Percentiles rank a stretch among this genome's conserved stretches.
These are phyloP conservation scores for Candida arabinofermentans DNA, from an alignment of 805 yeast genomes.

Conservation along the genomic window DNA sequence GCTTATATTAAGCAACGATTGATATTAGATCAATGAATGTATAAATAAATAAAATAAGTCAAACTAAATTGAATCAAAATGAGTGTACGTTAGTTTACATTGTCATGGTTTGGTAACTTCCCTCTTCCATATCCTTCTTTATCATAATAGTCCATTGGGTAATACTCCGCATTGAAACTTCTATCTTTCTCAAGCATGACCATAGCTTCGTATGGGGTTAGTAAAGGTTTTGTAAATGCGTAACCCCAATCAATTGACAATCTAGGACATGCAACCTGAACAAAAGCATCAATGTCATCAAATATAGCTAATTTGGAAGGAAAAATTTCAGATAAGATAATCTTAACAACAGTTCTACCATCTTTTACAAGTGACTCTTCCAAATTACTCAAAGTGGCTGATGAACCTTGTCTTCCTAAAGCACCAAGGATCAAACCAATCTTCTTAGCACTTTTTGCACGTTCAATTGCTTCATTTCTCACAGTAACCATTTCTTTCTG, in stretches of 20 bases:
- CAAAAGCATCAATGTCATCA: constrained; percentile 89
- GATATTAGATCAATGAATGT: constrained; percentile 2
- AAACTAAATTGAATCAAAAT: too few relatives aligned
- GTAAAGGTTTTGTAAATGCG: constrained; percentile 85
- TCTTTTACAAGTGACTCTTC: constrained; percentile 47
- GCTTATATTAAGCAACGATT: constrained; percentile 21
- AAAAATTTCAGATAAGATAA: constrained; percentile 86
- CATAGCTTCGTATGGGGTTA: constrained; percentile 96
- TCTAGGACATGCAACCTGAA: constrained; percentile 97
- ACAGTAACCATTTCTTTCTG: constrained; percentile 76
- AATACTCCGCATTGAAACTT: constrained; percentile 58
- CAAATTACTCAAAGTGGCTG: constrained; percentile 65
- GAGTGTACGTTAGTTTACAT: constrained; percentile 3
- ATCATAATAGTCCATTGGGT: constrained; percentile 96
- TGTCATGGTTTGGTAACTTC: constrained; percentile 47
- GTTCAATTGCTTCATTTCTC: constrained; percentile 66
- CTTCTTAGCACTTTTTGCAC: constrained; percentile 56
- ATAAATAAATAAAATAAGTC: background rate
- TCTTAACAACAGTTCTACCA: constrained; percentile 72
- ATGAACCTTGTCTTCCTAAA: constrained; percentile 91
- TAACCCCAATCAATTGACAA: constrained; percentile 98
- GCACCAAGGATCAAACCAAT: constrained; percentile 90
- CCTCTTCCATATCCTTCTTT: constrained; percentile 93
- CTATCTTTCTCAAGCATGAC: constrained; percentile 74
- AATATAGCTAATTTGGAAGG: constrained; percentile 91